A percentile compares a stretch with the other conserved stretches of the same genome.
Conservation (phyloP, 306 rosid genomes). For the Fragaria iinumae region DNA sequence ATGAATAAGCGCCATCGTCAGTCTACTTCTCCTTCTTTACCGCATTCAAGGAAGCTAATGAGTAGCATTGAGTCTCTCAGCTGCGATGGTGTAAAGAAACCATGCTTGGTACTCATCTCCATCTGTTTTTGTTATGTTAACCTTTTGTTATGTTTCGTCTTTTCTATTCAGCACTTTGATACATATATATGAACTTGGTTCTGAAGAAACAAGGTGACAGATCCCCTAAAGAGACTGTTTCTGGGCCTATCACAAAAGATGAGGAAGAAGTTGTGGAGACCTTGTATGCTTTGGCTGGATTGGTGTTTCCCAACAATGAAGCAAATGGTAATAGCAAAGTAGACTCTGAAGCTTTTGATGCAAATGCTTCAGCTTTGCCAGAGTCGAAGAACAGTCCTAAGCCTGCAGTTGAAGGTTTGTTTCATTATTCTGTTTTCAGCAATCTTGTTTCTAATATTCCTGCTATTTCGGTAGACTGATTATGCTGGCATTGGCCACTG, state of each 20-base stretch:
- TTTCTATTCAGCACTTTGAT: constrained; percentile 11
- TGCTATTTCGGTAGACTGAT: constrained; percentile 5
- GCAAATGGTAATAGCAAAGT: constrained; percentile 28
- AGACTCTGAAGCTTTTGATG: constrained; percentile 29
- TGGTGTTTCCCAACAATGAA: constrained; percentile 48
- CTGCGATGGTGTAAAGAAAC: constrained; percentile 43
- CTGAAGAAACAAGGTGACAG: constrained; percentile 48
- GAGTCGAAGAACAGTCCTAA: constrained; percentile 32
- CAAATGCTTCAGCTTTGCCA: constrained; percentile 37
- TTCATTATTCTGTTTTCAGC: constrained; percentile 7
- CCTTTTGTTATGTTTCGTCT: constrained; percentile 13
- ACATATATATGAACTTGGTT: constrained; percentile 30
- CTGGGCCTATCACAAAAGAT: constrained; percentile 68
- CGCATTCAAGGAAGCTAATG: constrained; percentile 49
- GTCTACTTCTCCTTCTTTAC: constrained; percentile 39
- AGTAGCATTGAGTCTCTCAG: constrained; percentile 38
- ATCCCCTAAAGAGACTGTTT: constrained; percentile 32
- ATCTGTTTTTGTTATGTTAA: constrained; percentile 16
- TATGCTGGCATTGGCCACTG: constrained; percentile 2
- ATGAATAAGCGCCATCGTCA: constrained; percentile 71
- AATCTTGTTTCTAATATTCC: background rate
- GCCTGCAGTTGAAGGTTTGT: constrained; percentile 52
- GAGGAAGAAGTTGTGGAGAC: constrained; percentile 91
- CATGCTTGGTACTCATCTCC: constrained; percentile 34
- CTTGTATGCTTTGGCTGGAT: constrained; percentile 72